Base-by-base conservation (phyloP, 2,329 filamentous ascomycete species). In the Trichoderma hamatum region DNA sequence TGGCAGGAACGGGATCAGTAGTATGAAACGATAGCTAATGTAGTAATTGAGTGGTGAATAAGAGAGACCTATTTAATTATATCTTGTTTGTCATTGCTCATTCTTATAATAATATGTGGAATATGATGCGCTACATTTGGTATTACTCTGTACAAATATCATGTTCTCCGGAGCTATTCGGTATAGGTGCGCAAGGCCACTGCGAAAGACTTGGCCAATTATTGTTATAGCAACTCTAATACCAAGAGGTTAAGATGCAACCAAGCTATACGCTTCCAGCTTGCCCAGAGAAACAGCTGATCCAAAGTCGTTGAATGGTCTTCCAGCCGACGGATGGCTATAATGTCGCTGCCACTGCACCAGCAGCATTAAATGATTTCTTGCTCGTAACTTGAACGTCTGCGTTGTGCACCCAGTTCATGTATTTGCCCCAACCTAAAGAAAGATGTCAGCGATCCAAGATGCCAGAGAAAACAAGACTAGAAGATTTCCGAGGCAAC, bases 321-420 rank as follows among this genome's bases (percentile, higher is more conserved):
- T 3, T 34, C 30, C 26, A 58, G 19, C 51, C 67, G 34, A 30
- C 14, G 16, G 67, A 56, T 80, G 39, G 52, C 64, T 67, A 86
- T 80, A 88, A 80, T 39, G 84, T 84, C 61, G 84, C 80, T 28
- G 87, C 87, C n/a, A 86, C 83, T 10, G 84, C 86, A 32, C 91
- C 91, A 1, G 84, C 82, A n/a, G 82, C 85, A 75, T 86, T 88
- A 80, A 91, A 92, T 0, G 83, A 78, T 71, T 82, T 84, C 76
- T 90, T 89, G 78, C 84, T 90, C 69, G 88, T 88, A 81, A 84
- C 86, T 71, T 79, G 80, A 54, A 97, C 84, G 71, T 96, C 91
- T 68, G 97, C 90, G 70, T 86, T 80, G 78, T 97, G 96, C 79
- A 92, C 90, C 94, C 94, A 98, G 79, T 93, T 89, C 94, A 97